Evolutionary conservation across 768 basidiomycete genomes (phyloP).

Genomic region (Psilocybe azurescens): DNA sequence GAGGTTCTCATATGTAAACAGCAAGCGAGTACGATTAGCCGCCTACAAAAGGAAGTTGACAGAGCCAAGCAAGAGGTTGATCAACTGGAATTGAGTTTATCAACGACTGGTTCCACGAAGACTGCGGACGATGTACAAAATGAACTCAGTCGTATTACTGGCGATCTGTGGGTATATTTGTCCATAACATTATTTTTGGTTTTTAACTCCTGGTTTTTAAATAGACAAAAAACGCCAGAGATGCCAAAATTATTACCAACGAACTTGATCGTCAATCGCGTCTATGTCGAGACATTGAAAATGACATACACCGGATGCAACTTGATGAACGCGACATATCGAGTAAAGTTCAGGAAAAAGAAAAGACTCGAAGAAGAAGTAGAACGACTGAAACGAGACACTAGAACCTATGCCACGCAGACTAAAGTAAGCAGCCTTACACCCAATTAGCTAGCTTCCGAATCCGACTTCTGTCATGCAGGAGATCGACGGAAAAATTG

Average conservation of each 20-base stretch:
- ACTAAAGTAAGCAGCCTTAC: conserved; percentile 50
- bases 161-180: conserved; percentile 61
- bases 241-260: conserved; percentile 56
- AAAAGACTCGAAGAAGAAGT: conserved; percentile 60
- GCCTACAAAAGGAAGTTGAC: conserved; percentile 63
- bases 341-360: conserved; percentile 64
- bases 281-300: conserved; percentile 59
- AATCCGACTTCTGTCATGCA: conserved; percentile 30
- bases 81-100: conserved; percentile 71
- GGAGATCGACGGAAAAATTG: conserved; percentile 68
- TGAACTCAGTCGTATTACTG: conserved; percentile 69
- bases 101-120: conserved; percentile 74
- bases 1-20: conserved; percentile 66
- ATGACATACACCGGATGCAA: conserved; percentile 65
- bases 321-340: conserved; percentile 61
- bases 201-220: conserved; percentile 1
- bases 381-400: conserved; percentile 62
- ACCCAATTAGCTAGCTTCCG: background rate
- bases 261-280: conserved; percentile 69
- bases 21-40: conserved; percentile 60
- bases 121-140: conserved; percentile 86
- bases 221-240: conserved; percentile 70
- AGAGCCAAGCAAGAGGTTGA: conserved; percentile 64
- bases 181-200: background rate
- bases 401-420: conserved; percentile 44